phyloP scores from a whole-genome alignment of 148 eudicot species.

The Nepenthes gracilis region DNA sequence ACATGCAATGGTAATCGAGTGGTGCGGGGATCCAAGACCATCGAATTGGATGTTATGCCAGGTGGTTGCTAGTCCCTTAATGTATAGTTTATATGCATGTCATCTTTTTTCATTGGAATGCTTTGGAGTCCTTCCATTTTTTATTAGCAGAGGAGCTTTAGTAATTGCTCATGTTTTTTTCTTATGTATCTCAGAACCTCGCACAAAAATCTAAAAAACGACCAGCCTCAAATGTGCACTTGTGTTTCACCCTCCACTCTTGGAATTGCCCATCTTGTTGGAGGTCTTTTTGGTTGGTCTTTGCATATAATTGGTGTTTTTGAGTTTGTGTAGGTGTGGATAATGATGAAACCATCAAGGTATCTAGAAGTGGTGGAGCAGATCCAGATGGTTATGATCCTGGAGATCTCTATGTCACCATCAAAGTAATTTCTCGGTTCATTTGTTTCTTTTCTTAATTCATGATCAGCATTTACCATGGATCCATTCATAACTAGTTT shows the following conservation, averaged over 20 bases:
- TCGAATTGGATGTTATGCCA: slow-evolving; percentile 28
- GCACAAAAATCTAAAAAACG: no score
- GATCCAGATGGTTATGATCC: slow-evolving; percentile 92
- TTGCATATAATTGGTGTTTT: background rate
- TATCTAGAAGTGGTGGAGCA: slow-evolving; percentile 73
- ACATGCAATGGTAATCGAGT: slow-evolving; percentile 29
- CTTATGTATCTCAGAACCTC: no score
- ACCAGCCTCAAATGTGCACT: no score
- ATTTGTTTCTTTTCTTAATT: background rate
- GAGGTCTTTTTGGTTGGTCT: background rate
- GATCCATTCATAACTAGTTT: background rate
- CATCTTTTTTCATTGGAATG: background rate
- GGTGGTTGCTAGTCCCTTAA: slow-evolving; percentile 14
- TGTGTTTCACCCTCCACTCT: no score
- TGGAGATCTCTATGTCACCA: slow-evolving; percentile 71
- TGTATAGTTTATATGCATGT: background rate
- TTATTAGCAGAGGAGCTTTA: no score
- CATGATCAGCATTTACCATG: background rate
- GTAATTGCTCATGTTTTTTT: no score
- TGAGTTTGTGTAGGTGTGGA: slow-evolving; percentile 56
- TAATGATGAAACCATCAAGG: slow-evolving; percentile 52
- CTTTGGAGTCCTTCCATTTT: background rate
- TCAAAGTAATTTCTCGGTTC: slow-evolving; percentile 35
- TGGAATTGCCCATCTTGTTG: no score
- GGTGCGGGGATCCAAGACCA: slow-evolving; percentile 29